phyloP scores from a whole-genome alignment of 805 yeast genomes.

The Metschnikowia sp. region DNA sequence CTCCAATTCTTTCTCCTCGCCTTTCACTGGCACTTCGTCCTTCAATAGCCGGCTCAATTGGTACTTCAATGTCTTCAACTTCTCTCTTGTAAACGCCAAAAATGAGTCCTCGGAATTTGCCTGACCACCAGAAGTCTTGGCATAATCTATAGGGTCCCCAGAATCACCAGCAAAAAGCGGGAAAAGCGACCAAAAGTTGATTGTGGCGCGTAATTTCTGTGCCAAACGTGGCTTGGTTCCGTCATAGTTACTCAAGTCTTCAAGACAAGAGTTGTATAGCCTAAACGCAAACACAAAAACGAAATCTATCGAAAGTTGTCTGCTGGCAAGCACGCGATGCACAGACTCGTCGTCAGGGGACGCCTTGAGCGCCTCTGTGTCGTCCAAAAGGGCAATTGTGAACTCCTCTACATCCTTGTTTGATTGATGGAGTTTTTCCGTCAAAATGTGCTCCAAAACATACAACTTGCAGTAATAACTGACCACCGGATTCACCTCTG shows the following conservation, averaged over 20 bases:
- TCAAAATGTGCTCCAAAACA: slow-evolving; percentile 70
- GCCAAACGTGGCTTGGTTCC: slow-evolving; percentile 44
- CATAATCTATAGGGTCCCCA: slow-evolving; percentile 26
- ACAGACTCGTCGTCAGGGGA: slow-evolving; percentile 38
- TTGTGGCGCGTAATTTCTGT: slow-evolving; percentile 49
- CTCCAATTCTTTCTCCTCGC: slow-evolving; percentile 28
- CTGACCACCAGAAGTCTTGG: slow-evolving; percentile 58
- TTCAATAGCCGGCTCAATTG: slow-evolving; percentile 38
- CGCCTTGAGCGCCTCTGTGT: slow-evolving; percentile 59
- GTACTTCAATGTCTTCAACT: slow-evolving; percentile 47
- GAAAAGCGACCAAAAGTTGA: slow-evolving; percentile 50
- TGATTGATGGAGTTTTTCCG: slow-evolving; percentile 53
- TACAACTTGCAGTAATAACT: slow-evolving; percentile 68
- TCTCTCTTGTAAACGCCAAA: slow-evolving; percentile 44
- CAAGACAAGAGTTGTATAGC: slow-evolving; percentile 44
- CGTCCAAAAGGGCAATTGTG: slow-evolving; percentile 63
- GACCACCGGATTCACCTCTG: slow-evolving; percentile 57
- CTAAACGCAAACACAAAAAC: slow-evolving; percentile 48
- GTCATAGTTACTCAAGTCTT: slow-evolving; percentile 44
- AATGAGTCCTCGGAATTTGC: slow-evolving; percentile 59
- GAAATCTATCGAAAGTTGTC: slow-evolving; percentile 40
- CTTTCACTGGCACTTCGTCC: slow-evolving; percentile 29
- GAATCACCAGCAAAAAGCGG: slow-evolving; percentile 29
- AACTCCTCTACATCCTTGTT: slow-evolving; percentile 54
- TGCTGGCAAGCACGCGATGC: slow-evolving; percentile 53